Evolutionary conservation across 2,329 filamentous ascomycete species (phyloP), one percentile per base, ranked within the genome.

Genomic region (Drechmeria coniospora): DNA sequence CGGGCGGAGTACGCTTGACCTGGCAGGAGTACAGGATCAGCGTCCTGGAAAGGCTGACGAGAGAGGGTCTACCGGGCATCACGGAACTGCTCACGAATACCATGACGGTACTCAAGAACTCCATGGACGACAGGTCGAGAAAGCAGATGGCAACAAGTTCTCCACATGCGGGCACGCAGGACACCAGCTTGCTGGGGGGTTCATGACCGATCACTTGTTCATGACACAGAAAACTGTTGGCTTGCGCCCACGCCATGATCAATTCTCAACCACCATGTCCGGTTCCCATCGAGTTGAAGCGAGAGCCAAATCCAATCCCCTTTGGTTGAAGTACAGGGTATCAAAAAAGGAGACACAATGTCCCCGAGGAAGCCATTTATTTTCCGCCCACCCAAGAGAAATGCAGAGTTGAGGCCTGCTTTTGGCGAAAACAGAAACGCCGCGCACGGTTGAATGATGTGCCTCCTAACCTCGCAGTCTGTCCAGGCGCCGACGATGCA

Each of bases 21-120:
- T 92, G 79, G 77, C 70, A 76, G 40, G 72, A 79, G 27, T 92
- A 84, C 48, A 65, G 79, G 32, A 57, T 82, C 5, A 66, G 70
- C n/a, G 74, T 87, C 35, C 53, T 92, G 31, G 61, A 63, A 27
- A 71, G 74, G 51, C 51, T 92, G 35, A 74, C 77, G 32, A 57
- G 54, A 5, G 65, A 64, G 29, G 78, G 77, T 0, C 61, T 79
- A 25, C 54, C 50, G 8, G 83, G 83, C 0, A 61, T 87, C 17
- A 65, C 68, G 11, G 64, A 75, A 36, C 53, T 92, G 42, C 76
- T 92, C 64, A 79, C 79, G 49, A 81, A 74, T 41, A 86, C 80
- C 1, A 83, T 90, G 69, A 82, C 77, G 46, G 71, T 76, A 27
- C 52, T 87, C 39, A 74, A 72, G 52, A 67, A 58, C 33, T 51